Base-by-base conservation (phyloP, 2,329 filamentous ascomycete genomes). In the Colletotrichum viniferum region DNA sequence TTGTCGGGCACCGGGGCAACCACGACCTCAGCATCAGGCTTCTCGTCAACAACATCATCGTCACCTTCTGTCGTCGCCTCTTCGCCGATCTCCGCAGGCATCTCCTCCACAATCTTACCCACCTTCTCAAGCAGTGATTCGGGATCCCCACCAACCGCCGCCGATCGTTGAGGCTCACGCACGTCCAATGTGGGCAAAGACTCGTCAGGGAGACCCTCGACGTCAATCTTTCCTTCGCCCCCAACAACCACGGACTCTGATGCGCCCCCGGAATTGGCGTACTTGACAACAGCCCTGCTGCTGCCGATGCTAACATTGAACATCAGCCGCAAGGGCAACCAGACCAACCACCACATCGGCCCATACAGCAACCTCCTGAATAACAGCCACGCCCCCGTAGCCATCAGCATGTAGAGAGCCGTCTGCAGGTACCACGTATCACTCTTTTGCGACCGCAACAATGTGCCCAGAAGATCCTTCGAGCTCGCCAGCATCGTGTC, bases 361-460 rank as follows among this genome's bases (percentile, higher is more conserved):
- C 97, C 96, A 86, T 97, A 99, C 9, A 99, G 82, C 55, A 96
- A 88, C 60, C 97, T 88, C 32, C 97, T 89, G 81, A 97, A 98
- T 8, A 98, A 82, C 9, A 99, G 89, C 97, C 97, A 99, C 34
- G 87, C 88, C 56, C 96, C 92, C 2, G 96, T 98, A 7, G 86
- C 90, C 26, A 94, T 81, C 18, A 98, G 90, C 79, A 98, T 89
- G 82, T 96, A 97, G 78, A 98, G 92, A 3, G 96, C 92, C 48
- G 95, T 97, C 85, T 97, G 94, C 38, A 99, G 90, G 83, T 99
- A 99, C 97, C 97, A 99, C 4, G 96, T 98, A 82, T 99, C 97
- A 78, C 94, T 97, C 88, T 99, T 99, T 82, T 97, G 95, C 77
- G 95, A 97, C 76, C 92, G 92, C 62, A 98, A 86, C 61, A 99